Evolutionary conservation across 31 red algal genomes (phyloP), one percentile per base, ranked within the genome.

Genomic region (Porphyra umbilicalis): DNA sequence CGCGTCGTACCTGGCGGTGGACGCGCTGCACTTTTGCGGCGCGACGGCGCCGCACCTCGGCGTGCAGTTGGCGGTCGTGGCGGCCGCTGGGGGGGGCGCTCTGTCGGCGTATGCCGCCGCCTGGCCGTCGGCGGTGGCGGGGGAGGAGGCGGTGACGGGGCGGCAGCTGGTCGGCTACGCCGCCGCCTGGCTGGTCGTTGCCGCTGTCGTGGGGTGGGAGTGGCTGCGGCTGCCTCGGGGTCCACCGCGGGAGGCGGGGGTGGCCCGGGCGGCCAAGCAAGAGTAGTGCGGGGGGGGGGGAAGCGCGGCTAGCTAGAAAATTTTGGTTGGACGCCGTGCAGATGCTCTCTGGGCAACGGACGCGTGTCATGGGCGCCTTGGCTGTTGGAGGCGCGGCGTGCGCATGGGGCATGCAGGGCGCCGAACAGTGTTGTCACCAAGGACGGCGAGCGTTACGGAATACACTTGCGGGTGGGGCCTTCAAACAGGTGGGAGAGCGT

Each of bases 1-100:
- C 33, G 75, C 77, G 34, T 89, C 89, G 33, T 85, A 91, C 76
- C 40, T 76, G 18, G 77, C 78, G 3, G 74, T 95, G 35, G 92
- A 94, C 32, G 75, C 40, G 11, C 32, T 94, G 46, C 79, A 83
- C 75, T 87, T 89, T 40, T 32, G 81, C n/a, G 81, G 76, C 6
- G 81, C 33, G 7, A 75, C 33, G 29, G 76, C 75, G 16, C 77
- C 68, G 33, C 34, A 33, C 16, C 75, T 82, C 34, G 20, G 76
- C 44, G 38, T 80, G 34, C 40, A 20, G 16, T 33, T 92, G n/a
- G 76, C 82, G 32, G 38, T 92, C 33, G 57, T 87, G 76, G 42
- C 80, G 11, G 80, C 81, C 4, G 80, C 35, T 29, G 86, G 85
- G 35, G 74, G 57, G 6, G 85, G 76, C 25, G 39, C 80, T 25